Base-by-base conservation (phyloP, 371 early-diverging fungal genomes). In the Fennellomyces sp. region DNA sequence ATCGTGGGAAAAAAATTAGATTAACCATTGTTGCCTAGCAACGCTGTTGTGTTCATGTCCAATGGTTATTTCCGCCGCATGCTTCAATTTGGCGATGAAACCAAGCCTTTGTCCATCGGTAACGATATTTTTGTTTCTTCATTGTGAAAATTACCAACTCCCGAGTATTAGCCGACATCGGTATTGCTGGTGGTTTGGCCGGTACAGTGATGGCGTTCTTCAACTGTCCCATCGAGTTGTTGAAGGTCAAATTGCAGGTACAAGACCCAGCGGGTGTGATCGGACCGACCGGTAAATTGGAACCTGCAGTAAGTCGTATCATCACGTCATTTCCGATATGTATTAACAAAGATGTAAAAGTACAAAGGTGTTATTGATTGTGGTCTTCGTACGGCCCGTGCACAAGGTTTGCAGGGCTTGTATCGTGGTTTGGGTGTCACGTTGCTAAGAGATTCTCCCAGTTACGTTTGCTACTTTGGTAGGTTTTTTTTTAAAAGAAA, bases 201-300 rank as follows among this genome's bases (percentile, higher is more conserved):
- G 95, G 95, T 59, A 75, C 84, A 13, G 91, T 89, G 55, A 94
- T 92, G 84, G 78, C 94, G 1, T 91, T 93, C 61, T 76, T 93
- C 61, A 91, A 89, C 63, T 90, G 92, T 57, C 95, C 94, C 11
- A 87, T 94, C 33, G 95, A 95, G 61, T 69, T 92, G 35, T 69
- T 94, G 47, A 95, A 95, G 69, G 91, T 95, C 65, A 89, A 88
- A 62, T 72, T 95, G 42, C 95, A 95, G 70, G 89, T 91, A 0
- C 93, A 93, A 69, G 75, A 80, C 60, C 61, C 65, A n/a, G 66
- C 77, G 10, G 75, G 80, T 42, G 62, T 69, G 21, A 65, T 72
- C 21, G 70, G 63, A 56, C 63, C 68, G 25, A 52, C 55, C 23
- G 75, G 80, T 56, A 64, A 72, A 41, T 54, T 69, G 5, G 76